Evolutionary conservation across 805 yeast species (phyloP), one percentile per base, ranked within the genome.

Genomic region (Wickerhamomyces kurtzmanii): DNA sequence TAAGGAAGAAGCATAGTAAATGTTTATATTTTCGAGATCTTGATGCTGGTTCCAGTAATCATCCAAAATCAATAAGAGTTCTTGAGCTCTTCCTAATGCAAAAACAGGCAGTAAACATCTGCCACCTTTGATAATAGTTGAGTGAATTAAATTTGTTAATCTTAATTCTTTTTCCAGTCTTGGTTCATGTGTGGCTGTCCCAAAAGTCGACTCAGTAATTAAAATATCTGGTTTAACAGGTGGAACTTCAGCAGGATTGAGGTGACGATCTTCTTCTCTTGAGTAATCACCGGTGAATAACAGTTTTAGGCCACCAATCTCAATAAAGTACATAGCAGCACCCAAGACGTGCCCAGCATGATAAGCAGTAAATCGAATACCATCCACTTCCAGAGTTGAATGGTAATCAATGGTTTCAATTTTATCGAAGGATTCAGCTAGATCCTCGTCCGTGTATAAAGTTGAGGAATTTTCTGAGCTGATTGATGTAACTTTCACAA

Each of bases 311-410:
- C 96, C 96, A 12, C 95, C 96, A 43, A 91, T 80, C 53, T 91
- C 99, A 27, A 91, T 72, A 39, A 91, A 76, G 53, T 78, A 91
- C 97, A 91, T 91, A 9, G 97, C 96, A 8, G 98, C 97, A 31
- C 99, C 99, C 24, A 91, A 62, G 9, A 91, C 99, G 65, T 91
- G 99, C n/a, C 99, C 99, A 6, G 99, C 99, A 57, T 89, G 99
- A 53, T 80, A 91, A 1, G 98, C 98, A 1, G 98, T 91, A 59
- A 91, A 89, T 47, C 91, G 67, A 31, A 91, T 78, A 29, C 98
- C 98, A 33, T 83, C 93, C 20, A 87, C 82, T 43, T 91, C 97
- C 38, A 85, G 71, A 0, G 98, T 91, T 5, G 96, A 84, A 53
- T 91, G 97, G 53, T 80, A 91, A 52, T 91, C 98, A 15, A 91